Base-by-base conservation (phyloP, 805 yeast species). In the Teunomyces atbi region DNA sequence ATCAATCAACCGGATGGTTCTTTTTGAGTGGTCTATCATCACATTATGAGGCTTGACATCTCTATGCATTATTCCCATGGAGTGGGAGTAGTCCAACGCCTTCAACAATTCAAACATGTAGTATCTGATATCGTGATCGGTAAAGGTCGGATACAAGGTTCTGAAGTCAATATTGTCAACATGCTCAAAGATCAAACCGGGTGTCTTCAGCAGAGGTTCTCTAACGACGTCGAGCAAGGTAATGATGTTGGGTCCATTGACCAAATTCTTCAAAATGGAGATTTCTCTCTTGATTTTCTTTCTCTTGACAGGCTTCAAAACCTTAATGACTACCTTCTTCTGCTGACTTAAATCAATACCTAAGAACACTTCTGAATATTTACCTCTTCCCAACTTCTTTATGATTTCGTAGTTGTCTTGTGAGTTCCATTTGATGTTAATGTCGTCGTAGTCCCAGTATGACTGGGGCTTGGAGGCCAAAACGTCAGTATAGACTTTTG, bases 31-130 rank as follows among this genome's bases (percentile, higher is more conserved):
- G 66, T 90, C 96, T 55, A 89, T 89, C 96, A 89, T 89, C 37
- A 89, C 89, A 60, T 89, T 89, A 65, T 89, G 96, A 8, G 96
- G 96, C 63, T 89, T 89, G 42, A 89, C 96, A 66, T 89, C 97
- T 62, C 97, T 76, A 66, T 89, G 97, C 85, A 89, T 89, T 53
- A 91, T 89, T 30, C 97, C 97, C 84, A 86, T 86, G 5, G 95
- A 86, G 69, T 91, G 97, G 45, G 89, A 84, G 65, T 78, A 90
- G 69, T 91, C 95, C 52, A 91, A 75, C 0, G 97, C 97, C 47
- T 74, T 77, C 57, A 91, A 75, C 53, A 91, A 73, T 68, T 90
- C 94, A 53, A 76, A 82, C 80, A 91, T 88, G 68, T 91, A 91
- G 68, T 67, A 89, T 54, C 89, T 80, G 54, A 90, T 84, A 62